These are phyloP conservation scores for Leptographium galeiforme DNA, from an alignment of 2,329 filamentous ascomycete genomes.

Conservation along the genomic window DNA sequence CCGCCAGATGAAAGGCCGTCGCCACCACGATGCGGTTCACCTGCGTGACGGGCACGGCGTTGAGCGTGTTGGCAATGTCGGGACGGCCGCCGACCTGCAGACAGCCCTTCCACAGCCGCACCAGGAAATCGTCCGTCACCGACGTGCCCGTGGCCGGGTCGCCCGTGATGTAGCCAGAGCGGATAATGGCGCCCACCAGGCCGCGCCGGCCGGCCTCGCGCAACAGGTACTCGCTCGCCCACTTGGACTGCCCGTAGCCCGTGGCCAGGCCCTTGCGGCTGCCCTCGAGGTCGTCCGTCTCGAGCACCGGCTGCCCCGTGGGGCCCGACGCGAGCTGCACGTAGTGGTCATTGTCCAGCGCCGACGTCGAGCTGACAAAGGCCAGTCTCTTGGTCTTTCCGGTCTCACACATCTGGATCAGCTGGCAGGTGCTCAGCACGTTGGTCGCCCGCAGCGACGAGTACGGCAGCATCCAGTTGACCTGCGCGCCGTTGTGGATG, in stretches of 20 bases:
- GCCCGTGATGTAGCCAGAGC: constrained; percentile 77
- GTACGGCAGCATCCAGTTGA: constrained; percentile 76
- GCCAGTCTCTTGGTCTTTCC: constrained; percentile 66
- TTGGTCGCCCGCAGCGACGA: constrained; percentile 58
- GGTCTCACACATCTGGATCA: constrained; percentile 67
- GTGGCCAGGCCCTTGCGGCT: constrained; percentile 66
- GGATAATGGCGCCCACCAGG: constrained; percentile 59
- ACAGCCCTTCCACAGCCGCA: constrained; percentile 78
- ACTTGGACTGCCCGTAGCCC: constrained; percentile 87
- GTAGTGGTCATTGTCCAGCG: constrained; percentile 73
- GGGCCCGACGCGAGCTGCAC: constrained; percentile 54
- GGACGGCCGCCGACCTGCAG: constrained; percentile 64
- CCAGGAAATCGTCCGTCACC: constrained; percentile 81
- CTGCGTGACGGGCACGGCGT: constrained; percentile 76
- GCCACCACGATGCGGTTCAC: constrained; percentile 72
- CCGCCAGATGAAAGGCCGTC: constrained; percentile 46
- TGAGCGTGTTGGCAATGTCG: constrained; percentile 73
- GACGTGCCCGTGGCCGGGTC: constrained; percentile 55
- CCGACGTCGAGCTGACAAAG: constrained; percentile 73
- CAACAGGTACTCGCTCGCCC: constrained; percentile 59
- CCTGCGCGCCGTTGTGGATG: constrained; percentile 70
- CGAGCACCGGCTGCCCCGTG: constrained; percentile 52
- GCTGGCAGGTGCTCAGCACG: constrained; percentile 69
- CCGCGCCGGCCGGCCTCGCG: constrained; percentile 68
- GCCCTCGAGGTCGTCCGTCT: constrained; percentile 66